Evolutionary conservation across 176 grass and related monocot genomes (phyloP), one percentile per base, ranked within the genome.

Genomic region (Musa itinerans): DNA sequence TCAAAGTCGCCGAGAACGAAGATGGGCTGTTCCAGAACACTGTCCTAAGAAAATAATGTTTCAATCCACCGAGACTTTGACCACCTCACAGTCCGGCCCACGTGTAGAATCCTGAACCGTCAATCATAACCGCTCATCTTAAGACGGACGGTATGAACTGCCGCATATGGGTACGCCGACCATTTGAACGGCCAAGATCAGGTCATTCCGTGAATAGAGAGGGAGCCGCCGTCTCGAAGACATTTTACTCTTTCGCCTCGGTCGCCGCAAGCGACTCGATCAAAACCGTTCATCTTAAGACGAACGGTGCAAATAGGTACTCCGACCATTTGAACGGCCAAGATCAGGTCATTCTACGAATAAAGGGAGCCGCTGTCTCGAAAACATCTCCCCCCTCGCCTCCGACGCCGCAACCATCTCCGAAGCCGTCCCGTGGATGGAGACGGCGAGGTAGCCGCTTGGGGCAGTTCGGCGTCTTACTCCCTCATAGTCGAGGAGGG

Each of bases 371-470:
- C 74, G 57, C 63, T 24, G 56, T 15, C 17, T 49, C n/a, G 2
- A 24, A 17, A 34, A 3, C 23, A 9, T 16, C 1, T 10, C 24
- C n/a, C n/a, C 26, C 29, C 14, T 34, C 20, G 1, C 2, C 27
- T 78, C 54, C 10, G 76, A 50, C 63, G 62, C 76, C 76, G 76
- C 76, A 68, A 34, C 23, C 15, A 63, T 68, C 63, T 78, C 68
- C 63, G 54, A 78, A 78, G 25, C 8, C 64, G 25, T 25, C 11
- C 64, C 64, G 11, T 14, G 25, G 29, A 26, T 9, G 25, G 24
- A 26, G 64, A 11, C 22, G 25, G 13, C 2, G 16, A 7, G 2
- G 7, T 16, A n/a, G 57, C 29, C 17, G 15, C 19, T 34, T 5
- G 29, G 29, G 29, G 29, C 4, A 34, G 0, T 34, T 34, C 3